These are phyloP conservation scores for Microcyclospora pomicola DNA, from an alignment of 2,329 filamentous ascomycete species.

Conservation along the genomic window DNA sequence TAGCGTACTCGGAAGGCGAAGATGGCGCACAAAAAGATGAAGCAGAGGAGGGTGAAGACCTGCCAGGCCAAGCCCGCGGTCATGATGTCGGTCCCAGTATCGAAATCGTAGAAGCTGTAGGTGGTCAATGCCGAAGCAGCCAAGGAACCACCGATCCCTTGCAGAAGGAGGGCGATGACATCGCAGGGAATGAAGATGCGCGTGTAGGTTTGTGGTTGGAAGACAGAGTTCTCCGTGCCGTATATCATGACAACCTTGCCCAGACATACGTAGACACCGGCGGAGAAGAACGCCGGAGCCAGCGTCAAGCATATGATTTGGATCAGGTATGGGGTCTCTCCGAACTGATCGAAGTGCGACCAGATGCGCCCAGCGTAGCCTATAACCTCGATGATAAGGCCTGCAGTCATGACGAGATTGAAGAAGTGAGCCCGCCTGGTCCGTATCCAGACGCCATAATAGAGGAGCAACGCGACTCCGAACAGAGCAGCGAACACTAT, in stretches of 20 bases:
- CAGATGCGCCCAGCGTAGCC: slow-evolving; percentile 43
- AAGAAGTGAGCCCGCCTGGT: too few relatives aligned
- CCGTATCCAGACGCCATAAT: slow-evolving; percentile 9
- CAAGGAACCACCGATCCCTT: slow-evolving; percentile 44
- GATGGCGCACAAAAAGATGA: slow-evolving; percentile 25
- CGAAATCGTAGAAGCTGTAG: slow-evolving; percentile 14
- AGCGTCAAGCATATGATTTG: slow-evolving; percentile 41
- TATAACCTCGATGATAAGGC: slow-evolving; percentile 30
- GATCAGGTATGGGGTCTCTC: slow-evolving; percentile 34
- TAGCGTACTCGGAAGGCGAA: slow-evolving; percentile 10
- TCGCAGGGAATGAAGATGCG: slow-evolving; percentile 45
- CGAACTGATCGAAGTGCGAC: slow-evolving; percentile 39
- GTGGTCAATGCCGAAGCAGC: slow-evolving; percentile 36
- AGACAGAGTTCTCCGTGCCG: slow-evolving; percentile 22
- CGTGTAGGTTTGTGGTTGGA: slow-evolving; percentile 24
- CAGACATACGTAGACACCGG: slow-evolving; percentile 43
- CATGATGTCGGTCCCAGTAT: slow-evolving; percentile 40
- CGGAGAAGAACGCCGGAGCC: slow-evolving; percentile 42
- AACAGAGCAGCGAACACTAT: slow-evolving; percentile 36
- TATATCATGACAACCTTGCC: slow-evolving; percentile 42
- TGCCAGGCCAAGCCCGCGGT: slow-evolving; percentile 44
- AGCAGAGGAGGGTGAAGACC: slow-evolving; percentile 36
- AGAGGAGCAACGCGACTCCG: slow-evolving; percentile 31
- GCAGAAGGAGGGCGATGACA: slow-evolving; percentile 40
- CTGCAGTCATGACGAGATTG: background rate